phyloP scores from a whole-genome alignment of 2,329 filamentous ascomycete genomes.

The Fusarium palustre region DNA sequence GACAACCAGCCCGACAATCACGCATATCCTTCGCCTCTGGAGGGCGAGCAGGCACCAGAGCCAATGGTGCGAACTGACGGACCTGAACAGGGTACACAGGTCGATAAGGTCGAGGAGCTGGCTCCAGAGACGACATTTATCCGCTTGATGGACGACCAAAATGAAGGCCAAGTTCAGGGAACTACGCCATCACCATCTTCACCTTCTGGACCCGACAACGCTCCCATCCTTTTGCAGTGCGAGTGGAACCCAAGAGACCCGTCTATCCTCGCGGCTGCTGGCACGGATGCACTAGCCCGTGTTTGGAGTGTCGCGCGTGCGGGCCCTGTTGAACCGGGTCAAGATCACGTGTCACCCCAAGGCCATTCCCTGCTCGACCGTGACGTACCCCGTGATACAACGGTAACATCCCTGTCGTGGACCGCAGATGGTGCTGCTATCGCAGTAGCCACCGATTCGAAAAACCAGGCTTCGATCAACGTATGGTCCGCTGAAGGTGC shows the following conservation, averaged over 20 bases:
- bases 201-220: conserved; percentile 59
- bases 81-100: conserved; percentile 72
- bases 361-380: conserved; percentile 63
- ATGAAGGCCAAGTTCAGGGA: conserved; percentile 49
- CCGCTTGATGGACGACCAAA: conserved; percentile 62
- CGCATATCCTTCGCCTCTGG: conserved; percentile 73
- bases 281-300: conserved; percentile 76
- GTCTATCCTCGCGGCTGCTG: conserved; percentile 74
- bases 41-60: conserved; percentile 66
- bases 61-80: conserved; percentile 69
- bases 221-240: conserved; percentile 74
- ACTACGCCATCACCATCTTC: conserved; percentile 52
- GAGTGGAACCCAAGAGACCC: conserved; percentile 75
- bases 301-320: conserved; percentile 73
- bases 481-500: conserved; percentile 68
- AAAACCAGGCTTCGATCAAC: conserved; percentile 63
- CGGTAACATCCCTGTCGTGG: conserved; percentile 71
- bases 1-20: conserved; percentile 67
- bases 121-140: conserved; percentile 70
- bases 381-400: conserved; percentile 63
- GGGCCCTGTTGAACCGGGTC: conserved; percentile 56
- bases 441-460: conserved; percentile 68
- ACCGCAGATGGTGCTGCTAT: conserved; percentile 66
- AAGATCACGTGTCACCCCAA: conserved; percentile 57
- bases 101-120: conserved; percentile 72